A percentile compares a stretch with the other conserved stretches of the same genome.
phyloP scores from a whole-genome alignment of 2,329 filamentous ascomycete genomes.

The Penicillium palitans region DNA sequence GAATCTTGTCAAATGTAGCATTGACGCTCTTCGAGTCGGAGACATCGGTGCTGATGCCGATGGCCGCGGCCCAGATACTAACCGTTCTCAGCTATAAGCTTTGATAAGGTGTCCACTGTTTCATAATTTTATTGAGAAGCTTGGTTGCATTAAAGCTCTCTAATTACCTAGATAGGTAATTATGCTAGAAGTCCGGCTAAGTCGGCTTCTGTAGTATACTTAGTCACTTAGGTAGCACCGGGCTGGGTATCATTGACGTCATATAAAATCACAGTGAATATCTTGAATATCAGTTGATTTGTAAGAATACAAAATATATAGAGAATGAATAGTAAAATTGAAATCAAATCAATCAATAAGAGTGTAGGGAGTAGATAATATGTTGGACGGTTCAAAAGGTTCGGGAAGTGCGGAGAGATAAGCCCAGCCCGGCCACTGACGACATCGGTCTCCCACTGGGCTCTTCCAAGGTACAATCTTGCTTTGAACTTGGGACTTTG shows the following conservation, averaged over 20 bases:
- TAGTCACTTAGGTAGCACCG: neutral
- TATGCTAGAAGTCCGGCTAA: constrained; percentile 10
- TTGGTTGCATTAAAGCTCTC: no score
- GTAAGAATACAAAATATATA: neutral
- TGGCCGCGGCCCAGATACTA: constrained; percentile 45
- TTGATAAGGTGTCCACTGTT: no score
- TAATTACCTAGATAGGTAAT: neutral
- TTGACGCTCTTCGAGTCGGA: constrained; percentile 55
- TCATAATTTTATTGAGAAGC: no score
- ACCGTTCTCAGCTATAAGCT: no score
- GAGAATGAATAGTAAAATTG: neutral
- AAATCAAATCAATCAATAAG: neutral
- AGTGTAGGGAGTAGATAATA: neutral
- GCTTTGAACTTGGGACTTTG: neutral
- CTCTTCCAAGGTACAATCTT: constrained; percentile 1
- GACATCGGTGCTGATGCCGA: constrained; percentile 62
- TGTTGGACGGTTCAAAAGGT: neutral
- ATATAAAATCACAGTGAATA: neutral
- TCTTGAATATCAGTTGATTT: no score
- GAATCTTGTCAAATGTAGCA: constrained; percentile 55
- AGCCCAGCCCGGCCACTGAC: neutral
- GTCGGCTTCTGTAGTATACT: neutral
- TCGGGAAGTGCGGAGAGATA: neutral
- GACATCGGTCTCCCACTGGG: neutral
- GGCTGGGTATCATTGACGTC: neutral